Conservation (phyloP, 1,284 basidiomycete species). For the Rhodofomes roseus region DNA sequence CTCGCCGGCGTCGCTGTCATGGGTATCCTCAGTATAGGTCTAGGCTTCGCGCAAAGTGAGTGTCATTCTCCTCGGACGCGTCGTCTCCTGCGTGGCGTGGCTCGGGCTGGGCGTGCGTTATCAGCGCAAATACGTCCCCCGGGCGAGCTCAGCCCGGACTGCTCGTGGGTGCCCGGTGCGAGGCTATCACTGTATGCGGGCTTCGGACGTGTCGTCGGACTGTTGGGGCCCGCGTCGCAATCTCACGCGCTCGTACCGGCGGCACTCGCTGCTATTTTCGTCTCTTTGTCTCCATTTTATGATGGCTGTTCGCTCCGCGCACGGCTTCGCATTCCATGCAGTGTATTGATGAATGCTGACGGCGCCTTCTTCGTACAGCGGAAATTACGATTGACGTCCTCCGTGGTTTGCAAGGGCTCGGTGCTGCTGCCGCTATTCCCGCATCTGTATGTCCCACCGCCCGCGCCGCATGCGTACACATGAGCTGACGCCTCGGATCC, state of each 20-base stretch:
- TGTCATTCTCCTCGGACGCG: conserved; percentile 1
- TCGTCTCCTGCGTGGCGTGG: too few relatives aligned
- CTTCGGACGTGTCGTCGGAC: not conserved
- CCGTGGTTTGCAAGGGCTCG: conserved; percentile 68
- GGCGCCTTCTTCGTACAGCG: conserved; percentile 41
- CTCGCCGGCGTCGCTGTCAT: conserved; percentile 39
- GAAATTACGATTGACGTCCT: conserved; percentile 58
- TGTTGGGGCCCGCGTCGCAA: not conserved
- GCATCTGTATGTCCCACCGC: conserved; percentile 49
- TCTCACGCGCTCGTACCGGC: not conserved
- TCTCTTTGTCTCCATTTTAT: not conserved
- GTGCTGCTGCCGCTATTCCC: conserved; percentile 65
- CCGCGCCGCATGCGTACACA: not conserved
- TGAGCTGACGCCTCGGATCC: not conserved
- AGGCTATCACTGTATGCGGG: not conserved
- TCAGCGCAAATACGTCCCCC: too few relatives aligned
- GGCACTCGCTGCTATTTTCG: not conserved
- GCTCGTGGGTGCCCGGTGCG: not conserved
- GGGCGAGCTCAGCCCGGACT: too few relatives aligned
- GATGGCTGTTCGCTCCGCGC: too few relatives aligned
- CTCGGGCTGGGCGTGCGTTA: too few relatives aligned
- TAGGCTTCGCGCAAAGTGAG: conserved; percentile 43
- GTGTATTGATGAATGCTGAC: too few relatives aligned
- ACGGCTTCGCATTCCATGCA: too few relatives aligned
- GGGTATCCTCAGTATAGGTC: conserved; percentile 35